These are phyloP conservation scores for Lonicera japonica DNA, from an alignment of 129 eudicot species.

Conservation along the genomic window DNA sequence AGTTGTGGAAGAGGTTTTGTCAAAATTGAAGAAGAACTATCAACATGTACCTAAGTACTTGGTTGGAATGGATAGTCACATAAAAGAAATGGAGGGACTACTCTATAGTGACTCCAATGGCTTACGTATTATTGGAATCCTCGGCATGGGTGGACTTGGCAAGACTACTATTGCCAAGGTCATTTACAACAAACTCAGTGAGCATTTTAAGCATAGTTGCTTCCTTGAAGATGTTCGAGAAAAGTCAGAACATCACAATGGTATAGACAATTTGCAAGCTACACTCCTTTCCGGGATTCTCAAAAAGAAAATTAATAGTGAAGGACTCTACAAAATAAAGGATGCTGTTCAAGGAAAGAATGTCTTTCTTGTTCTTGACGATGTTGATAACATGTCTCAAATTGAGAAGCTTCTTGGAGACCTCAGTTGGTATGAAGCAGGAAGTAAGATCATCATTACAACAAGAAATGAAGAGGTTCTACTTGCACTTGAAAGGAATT, in stretches of 20 bases:
- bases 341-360: not conserved
- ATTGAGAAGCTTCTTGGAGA: not conserved
- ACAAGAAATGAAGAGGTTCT: not conserved
- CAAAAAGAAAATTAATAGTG: too few relatives aligned
- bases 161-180: conserved; percentile 14
- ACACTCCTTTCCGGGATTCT: not conserved
- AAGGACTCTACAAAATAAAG: not conserved
- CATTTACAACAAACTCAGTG: not conserved
- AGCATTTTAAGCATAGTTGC: not conserved
- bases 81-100: not conserved
- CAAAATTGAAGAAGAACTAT: not conserved
- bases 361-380: not conserved
- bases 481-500: not conserved
- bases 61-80: conserved; percentile 1
- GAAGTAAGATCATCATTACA: not conserved
- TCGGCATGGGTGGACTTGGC: conserved; percentile 14
- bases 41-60: not conserved
- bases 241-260: not conserved
- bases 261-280: not conserved
- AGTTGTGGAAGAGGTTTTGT: not conserved
- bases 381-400: not conserved
- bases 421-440: not conserved
- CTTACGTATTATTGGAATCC: not conserved
- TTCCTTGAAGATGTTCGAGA: conserved; percentile 10
- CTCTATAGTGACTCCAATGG: not conserved